Conservation (phyloP, 371 early-diverging fungal species). For the Mortierella polycephala region DNA sequence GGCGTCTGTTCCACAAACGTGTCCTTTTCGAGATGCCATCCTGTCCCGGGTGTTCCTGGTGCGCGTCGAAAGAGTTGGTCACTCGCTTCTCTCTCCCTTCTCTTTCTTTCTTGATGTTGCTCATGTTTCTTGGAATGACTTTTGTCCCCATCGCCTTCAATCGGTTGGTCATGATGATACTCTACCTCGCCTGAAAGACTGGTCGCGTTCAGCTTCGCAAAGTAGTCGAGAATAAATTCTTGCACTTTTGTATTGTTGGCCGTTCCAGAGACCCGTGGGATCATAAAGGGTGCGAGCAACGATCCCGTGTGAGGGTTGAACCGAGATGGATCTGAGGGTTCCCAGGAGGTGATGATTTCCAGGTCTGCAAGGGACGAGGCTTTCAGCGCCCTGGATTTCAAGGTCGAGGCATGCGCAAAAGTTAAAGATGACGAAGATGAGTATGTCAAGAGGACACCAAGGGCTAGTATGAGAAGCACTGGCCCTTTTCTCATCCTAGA, state of each 20-base stretch:
- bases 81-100: not conserved
- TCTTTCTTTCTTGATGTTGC: not conserved
- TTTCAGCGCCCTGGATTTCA: constrained; percentile 4
- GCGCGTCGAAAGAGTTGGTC: constrained; percentile 29
- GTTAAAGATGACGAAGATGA: not conserved
- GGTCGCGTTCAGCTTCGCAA: constrained; percentile 60
- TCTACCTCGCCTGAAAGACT: constrained; percentile 20
- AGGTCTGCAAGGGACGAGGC: constrained; percentile 33
- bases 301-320: constrained; percentile 58
- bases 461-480: too few species aligned
- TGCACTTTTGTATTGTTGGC: constrained; percentile 75
- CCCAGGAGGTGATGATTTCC: constrained; percentile 36
- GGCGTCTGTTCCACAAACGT: constrained; percentile 83
- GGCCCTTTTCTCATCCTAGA: too few species aligned
- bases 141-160: not conserved
- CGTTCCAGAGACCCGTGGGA: constrained; percentile 84
- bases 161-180: not conserved
- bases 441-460: not conserved
- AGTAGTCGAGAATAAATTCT: constrained; percentile 70
- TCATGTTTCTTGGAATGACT: too few species aligned
- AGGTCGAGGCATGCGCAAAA: not conserved
- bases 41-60: constrained; percentile 31
- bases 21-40: constrained; percentile 87
- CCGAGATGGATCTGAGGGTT: constrained; percentile 32
- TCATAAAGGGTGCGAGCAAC: constrained; percentile 72